These are phyloP conservation scores for Pichia sp. DNA, from an alignment of 1,139 yeast species.

Conservation along the genomic window DNA sequence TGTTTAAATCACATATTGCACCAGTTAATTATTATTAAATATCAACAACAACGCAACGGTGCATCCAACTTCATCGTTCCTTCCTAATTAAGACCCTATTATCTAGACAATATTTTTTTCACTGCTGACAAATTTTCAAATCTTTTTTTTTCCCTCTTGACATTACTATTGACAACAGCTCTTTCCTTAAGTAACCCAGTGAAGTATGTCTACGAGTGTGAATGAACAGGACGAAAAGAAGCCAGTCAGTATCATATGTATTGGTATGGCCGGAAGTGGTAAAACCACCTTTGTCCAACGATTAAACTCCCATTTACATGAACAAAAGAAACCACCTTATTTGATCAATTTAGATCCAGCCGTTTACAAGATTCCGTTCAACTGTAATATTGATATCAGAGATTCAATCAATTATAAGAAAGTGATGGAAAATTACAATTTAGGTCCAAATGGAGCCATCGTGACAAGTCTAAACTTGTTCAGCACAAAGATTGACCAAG, in stretches of 20 bases:
- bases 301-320: constrained; percentile 77
- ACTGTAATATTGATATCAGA: constrained; percentile 90
- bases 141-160: background rate
- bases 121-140: no score
- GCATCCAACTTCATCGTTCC: no score
- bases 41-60: no score
- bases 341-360: constrained; percentile 96
- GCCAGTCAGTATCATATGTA: constrained; percentile 68
- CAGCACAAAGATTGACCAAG: constrained; percentile 94
- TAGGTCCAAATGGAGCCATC: constrained; percentile 98
- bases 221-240: background rate
- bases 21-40: no score
- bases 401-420: constrained; percentile 94
- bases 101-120: no score
- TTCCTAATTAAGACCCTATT: no score
- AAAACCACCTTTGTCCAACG: constrained; percentile 98
- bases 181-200: background rate
- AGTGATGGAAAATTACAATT: constrained; percentile 85
- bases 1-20: no score
- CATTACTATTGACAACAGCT: background rate
- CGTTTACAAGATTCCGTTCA: constrained; percentile 83
- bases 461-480: constrained; percentile 90
- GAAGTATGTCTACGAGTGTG: background rate
- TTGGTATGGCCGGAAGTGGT: constrained; percentile 98
- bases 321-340: constrained; percentile 66